Base-by-base conservation (phyloP, 164 flowering plant species). In the Amborella trichopoda region DNA sequence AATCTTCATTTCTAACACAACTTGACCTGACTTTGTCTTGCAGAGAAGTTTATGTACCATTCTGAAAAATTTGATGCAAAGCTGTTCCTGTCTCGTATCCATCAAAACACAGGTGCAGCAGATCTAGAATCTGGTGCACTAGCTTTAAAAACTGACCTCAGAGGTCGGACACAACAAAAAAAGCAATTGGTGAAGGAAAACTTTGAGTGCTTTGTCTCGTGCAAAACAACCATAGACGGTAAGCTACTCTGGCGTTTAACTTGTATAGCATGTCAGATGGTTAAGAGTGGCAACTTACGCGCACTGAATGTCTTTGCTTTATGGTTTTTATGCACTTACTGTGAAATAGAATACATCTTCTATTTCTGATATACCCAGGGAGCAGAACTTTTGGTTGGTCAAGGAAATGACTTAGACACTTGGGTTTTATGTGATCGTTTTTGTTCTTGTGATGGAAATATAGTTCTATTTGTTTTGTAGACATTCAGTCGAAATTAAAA, bases 221-320 rank as follows among this genome's bases (percentile, higher is more conserved):
- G 99, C 74, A 93, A 93, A 68, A 93, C 94, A 5, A 93, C 99
- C 18, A 93, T 93, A 55, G 99, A 93, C 75, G 99, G 99, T 93
- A 76, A 54, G 63, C 17, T 32, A 30, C 13, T 8, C 10, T 37
- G 14, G n/a, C n/a, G n/a, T n/a, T n/a, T n/a, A n/a, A n/a, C n/a
- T n/a, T n/a, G n/a, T n/a, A n/a, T n/a, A n/a, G n/a, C n/a, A n/a
- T n/a, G n/a, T n/a, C n/a, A n/a, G n/a, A n/a, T n/a, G n/a, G n/a
- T n/a, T n/a, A n/a, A n/a, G n/a, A n/a, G n/a, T n/a, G n/a, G n/a
- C n/a, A n/a, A n/a, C n/a, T n/a, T n/a, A n/a, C n/a, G n/a, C n/a
- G n/a, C n/a, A n/a, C n/a, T n/a, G n/a, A n/a, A n/a, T n/a, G n/a
- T n/a, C n/a, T 36, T 32, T 49, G 17, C 23, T 24, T 16, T 12